phyloP scores from a whole-genome alignment of 208 protist genomes.

The Crithidia sp. region DNA sequence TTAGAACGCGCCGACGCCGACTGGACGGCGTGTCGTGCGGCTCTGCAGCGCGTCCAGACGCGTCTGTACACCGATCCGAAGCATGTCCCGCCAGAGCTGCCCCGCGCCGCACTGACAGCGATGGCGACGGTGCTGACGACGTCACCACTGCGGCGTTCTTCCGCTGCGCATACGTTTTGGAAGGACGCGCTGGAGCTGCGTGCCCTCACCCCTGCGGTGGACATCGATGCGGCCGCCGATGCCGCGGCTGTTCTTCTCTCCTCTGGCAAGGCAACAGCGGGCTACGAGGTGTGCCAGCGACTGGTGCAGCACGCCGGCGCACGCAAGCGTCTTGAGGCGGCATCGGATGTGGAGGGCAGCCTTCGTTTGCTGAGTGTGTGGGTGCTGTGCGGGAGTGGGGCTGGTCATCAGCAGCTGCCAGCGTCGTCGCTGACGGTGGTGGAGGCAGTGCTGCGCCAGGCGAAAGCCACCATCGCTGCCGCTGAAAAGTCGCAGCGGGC shows the following conservation, averaged over 20 bases:
- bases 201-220: conserved; percentile 4
- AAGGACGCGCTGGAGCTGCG: conserved; percentile 25
- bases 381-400: conserved; percentile 11
- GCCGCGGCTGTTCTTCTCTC: conserved; percentile 6
- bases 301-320: background rate
- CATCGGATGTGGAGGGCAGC: background rate
- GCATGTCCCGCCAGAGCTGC: conserved; percentile 6
- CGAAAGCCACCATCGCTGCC: conserved; percentile 6
- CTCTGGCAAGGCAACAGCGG: conserved; percentile 1
- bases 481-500: conserved; percentile 24
- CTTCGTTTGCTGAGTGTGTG: conserved; percentile 26
- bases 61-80: conserved; percentile 33
- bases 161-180: conserved; percentile 20
- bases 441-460: conserved; percentile 9
- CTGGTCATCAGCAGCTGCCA: background rate
- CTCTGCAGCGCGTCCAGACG: conserved; percentile 25
- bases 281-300: conserved; percentile 1
- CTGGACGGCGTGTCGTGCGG: conserved; percentile 12
- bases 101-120: conserved; percentile 23
- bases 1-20: background rate
- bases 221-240: conserved; percentile 14
- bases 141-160: conserved; percentile 22
- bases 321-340: background rate
- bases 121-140: conserved; percentile 20
- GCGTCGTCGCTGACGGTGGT: background rate